Evolutionary conservation across 2,329 filamentous ascomycete genomes (phyloP), one percentile per base, ranked within the genome.

Genomic region (Aureobasidium sp.): DNA sequence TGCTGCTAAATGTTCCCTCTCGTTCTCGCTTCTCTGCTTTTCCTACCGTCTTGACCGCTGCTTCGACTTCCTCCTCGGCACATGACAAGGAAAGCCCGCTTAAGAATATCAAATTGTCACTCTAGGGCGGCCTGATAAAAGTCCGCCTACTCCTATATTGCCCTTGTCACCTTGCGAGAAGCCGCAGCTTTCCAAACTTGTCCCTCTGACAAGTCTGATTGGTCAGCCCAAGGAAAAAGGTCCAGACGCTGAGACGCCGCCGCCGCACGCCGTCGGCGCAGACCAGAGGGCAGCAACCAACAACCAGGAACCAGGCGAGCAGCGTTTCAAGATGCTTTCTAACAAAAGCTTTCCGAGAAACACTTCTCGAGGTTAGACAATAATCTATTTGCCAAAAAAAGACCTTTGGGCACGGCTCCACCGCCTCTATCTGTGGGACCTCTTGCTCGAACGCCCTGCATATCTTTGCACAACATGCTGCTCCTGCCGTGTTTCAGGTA

Each of bases 401-500:
- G 15, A 44, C 41, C 27, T 36, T 57, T 27, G 46, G 53, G 26
- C 52, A 56, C 7, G 27, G 39, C 39, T 56, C 52, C 39, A 44
- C 39, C 39, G 52, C 39, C 41, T 32, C 51, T 20, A 34, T 56
- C 37, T 56, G 37, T 26, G 52, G 37, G 39, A 17, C 52, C n/a
- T 34, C 13, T 51, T 26, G 34, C 50, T 29, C 39, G 36, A 36
- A 15, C 46, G 37, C 36, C 52, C 37, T 41, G 36, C 34, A 53
- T 43, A 17, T 44, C 26, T 55, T 48, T 55, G 52, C 26, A 53
- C 50, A 53, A 41, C 34, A 41, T 37, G 50, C 29, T 51, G 20
- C 52, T 55, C 15, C 39, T 59, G 55, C 43, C 55, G 55, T 39
- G 55, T 59, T 59, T 59, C 55, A 59, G 41, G 55, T 48, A 48